Evolutionary conservation across 2,329 filamentous ascomycete species (phyloP).

Genomic region (Cercospora zeae-maydis): DNA sequence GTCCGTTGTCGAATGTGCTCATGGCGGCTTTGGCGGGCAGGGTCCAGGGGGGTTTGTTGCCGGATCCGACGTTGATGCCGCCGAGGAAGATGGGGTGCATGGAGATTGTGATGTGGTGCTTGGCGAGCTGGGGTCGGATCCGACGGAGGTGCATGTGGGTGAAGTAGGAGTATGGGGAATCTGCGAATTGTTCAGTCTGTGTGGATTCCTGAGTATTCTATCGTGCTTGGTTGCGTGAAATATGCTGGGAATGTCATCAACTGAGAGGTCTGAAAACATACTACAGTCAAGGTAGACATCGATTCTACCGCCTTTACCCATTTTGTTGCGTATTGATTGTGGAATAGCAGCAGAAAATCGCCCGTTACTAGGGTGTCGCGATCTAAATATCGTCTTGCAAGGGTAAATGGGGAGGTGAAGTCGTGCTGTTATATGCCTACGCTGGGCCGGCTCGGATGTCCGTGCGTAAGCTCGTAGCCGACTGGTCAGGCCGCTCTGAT

Average conservation of each 20-base stretch:
- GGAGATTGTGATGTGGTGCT: conserved; percentile 18
- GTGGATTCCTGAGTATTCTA: neutral
- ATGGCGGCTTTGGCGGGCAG: conserved; percentile 65
- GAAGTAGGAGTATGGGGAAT: conserved; percentile 17
- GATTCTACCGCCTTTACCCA: conserved; percentile 55
- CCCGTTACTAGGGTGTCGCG: neutral
- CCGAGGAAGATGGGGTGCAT: conserved; percentile 68
- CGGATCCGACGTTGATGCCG: conserved; percentile 44
- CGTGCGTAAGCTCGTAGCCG: neutral
- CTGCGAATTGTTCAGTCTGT: neutral
- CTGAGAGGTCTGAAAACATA: conserved; percentile 37
- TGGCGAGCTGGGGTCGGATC: conserved; percentile 10
- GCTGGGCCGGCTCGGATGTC: neutral
- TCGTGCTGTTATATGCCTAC: neutral
- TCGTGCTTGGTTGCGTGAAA: neutral
- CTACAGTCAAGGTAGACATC: conserved; percentile 66
- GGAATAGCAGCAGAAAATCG: neutral
- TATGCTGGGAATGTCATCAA: neutral
- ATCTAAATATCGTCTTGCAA: neutral
- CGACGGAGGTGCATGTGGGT: conserved; percentile 19
- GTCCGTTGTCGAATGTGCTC: conserved; percentile 47
- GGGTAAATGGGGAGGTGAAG: neutral
- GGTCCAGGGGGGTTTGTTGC: conserved; percentile 71
- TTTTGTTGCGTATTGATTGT: conserved; percentile 1
- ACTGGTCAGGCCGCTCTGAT: neutral